Conservation (phyloP, 352 stramenopile genomes). For the Phytophthora macrochlamydospora region DNA sequence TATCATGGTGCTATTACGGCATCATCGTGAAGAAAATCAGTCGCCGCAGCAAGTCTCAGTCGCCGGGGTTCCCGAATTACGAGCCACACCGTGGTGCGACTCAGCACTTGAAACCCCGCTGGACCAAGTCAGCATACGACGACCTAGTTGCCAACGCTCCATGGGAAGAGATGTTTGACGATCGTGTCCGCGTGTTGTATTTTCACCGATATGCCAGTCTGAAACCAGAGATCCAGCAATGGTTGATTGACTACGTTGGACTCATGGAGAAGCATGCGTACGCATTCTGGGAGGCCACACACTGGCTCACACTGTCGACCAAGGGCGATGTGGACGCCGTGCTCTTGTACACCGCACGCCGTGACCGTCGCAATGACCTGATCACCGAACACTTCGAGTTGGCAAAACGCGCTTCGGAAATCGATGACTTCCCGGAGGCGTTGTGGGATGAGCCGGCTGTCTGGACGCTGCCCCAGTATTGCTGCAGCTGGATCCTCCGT, state of each 20-base stretch:
- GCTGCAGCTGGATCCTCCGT: neutral
- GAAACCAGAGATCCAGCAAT: neutral
- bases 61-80: conserved; percentile 4
- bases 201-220: conserved; percentile 1
- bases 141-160: neutral
- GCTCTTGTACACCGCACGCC: neutral
- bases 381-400: neutral
- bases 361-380: neutral
- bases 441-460: neutral
- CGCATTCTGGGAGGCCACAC: conserved; percentile 4
- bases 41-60: neutral
- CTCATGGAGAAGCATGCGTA: neutral
- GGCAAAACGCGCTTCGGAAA: neutral
- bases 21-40: neutral
- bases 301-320: conserved; percentile 5
- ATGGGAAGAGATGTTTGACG: neutral
- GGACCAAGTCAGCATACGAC: neutral
- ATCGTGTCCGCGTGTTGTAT: conserved; percentile 1
- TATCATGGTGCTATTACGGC: neutral
- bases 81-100: neutral
- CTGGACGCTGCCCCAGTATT: neutral
- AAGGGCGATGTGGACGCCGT: neutral
- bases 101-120: neutral
- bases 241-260: neutral
- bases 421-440: neutral